Percentiles rank a stretch among this genome's conserved stretches.
phyloP scores from a whole-genome alignment of 129 eudicot species.

The Centella asiatica region DNA sequence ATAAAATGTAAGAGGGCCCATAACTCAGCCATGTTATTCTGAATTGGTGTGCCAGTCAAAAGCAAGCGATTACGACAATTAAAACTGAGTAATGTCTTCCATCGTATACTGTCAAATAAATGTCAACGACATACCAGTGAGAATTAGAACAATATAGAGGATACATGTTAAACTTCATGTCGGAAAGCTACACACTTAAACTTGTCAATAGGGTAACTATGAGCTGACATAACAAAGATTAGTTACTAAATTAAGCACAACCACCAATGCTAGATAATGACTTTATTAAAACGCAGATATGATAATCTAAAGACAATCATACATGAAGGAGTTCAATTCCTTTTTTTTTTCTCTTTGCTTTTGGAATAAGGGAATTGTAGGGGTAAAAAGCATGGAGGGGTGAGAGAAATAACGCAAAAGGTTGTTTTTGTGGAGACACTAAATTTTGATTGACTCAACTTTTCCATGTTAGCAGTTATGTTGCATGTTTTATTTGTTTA shows the following conservation, averaged over 20 bases:
- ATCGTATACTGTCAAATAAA: constrained; percentile 72
- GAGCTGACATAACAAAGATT: not conserved
- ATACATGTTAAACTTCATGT: not conserved
- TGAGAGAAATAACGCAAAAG: no score
- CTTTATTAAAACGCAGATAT: no score
- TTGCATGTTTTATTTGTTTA: no score
- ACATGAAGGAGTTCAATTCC: no score
- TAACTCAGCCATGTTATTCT: constrained; percentile 98
- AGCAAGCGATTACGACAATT: constrained; percentile 98
- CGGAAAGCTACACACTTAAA: not conserved
- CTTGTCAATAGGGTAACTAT: not conserved
- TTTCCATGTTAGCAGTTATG: no score
- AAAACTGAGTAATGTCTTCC: constrained; percentile 98
- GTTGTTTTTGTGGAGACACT: no score
- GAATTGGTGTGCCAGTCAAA: constrained; percentile 94
- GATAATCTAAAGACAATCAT: no score
- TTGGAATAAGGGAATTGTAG: no score
- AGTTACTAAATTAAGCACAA: not conserved
- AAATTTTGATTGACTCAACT: no score
- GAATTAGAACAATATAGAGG: not conserved
- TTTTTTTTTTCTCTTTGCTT: no score
- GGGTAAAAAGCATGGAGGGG: no score
- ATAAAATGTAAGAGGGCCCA: constrained; percentile 99
- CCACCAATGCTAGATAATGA: no score
- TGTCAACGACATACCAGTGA: constrained; percentile 14